Base-by-base conservation (phyloP, 306 rosid species). In the Biancaea sappan region DNA sequence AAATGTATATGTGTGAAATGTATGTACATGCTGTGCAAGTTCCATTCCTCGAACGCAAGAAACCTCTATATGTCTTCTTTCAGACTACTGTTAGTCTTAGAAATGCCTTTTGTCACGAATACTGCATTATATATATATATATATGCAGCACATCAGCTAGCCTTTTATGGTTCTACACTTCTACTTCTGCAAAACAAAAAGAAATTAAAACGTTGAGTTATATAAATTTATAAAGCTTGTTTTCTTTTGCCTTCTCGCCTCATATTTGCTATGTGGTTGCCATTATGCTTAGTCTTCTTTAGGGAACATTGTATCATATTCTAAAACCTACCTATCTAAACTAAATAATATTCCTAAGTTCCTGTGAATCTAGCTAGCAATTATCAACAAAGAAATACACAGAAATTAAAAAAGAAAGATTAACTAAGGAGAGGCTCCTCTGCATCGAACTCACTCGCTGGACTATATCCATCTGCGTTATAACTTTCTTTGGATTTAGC, bases 391-490 rank as follows among this genome's bases (percentile, higher is more conserved):
- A 43, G 3, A 14, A 2, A 11, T 2, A 14, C 5, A 35, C 8
- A 35, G 2, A 41, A 2, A 41, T 10, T 10, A 41, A 11, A 12
- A 11, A 37, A 19, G 69, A 44, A 1, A 41, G 2, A 74, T 91
- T 80, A 88, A 77, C 90, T 77, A 76, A 94, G 83, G 41, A 91
- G 92, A 87, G 97, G 96, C 86, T 88, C 91, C 90, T 81, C 82
- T 59, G 84, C 78, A 75, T 87, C 96, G 37, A 71, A 76, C 76
- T 91, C 96, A 80, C 81, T 81, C 66, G 77, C 82, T 28, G 65
- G 51, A 77, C 71, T 74, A 79, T 64, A 65, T 29, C 47, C 77
- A 53, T 50, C 15, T 25, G 62, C 32, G 31, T n/a, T n/a, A n/a
- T 56, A 63, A 4, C 81, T 85, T 83, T 91, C 98, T 81, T 88